Evolutionary conservation across 73 alveolate species (phyloP), one percentile per base, ranked within the genome.

Genomic region (Paramecium biaurelia): DNA sequence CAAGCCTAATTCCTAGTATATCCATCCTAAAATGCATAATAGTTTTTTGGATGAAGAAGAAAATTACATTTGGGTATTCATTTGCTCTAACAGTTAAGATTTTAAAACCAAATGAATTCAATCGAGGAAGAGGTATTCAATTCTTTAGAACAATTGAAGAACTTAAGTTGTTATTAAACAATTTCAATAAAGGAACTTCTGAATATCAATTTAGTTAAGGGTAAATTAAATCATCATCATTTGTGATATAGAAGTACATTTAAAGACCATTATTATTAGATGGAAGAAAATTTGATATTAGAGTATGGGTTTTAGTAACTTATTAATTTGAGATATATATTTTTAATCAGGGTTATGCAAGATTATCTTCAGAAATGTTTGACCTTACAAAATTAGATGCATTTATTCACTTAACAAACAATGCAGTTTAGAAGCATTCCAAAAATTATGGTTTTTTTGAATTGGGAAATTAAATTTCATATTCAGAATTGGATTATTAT

Each of bases 281-380:
- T 57, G 95, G 96, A 58, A 95, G 99, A 82, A 98, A 98, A 93
- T 98, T 98, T 85, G 99, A 98, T 95, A 97, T 98, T 37, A 86
- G 99, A 70, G 96, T 97, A 70, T 98, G 99, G 99, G 99, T 97
- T 5, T 76, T 97, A 30, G 96, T 98, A 8, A 97, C 97, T 45
- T 94, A 94, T 89, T 96, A 95, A 32, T 87, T 85, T 32, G 94
- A 95, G 24, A 93, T 95, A 89, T 98, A 95, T 93, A 70, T 97
- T 88, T 98, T 95, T 85, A 95, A 95, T 79, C 97, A 98, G 92
- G 99, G 99, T 14, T 98, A 98, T 85, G 92, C 97, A 23, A 92
- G 99, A 79, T 92, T 97, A 37, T 93, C 98, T 30, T 82, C 96
- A 56, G 97, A 93, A 70, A 93, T 97, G 86, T 95, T 94, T 28